A percentile compares a stretch with the other conserved stretches of the same genome.
Evolutionary conservation across 1,284 basidiomycete species (phyloP).

Genomic region (Porogramme epimiltina): DNA sequence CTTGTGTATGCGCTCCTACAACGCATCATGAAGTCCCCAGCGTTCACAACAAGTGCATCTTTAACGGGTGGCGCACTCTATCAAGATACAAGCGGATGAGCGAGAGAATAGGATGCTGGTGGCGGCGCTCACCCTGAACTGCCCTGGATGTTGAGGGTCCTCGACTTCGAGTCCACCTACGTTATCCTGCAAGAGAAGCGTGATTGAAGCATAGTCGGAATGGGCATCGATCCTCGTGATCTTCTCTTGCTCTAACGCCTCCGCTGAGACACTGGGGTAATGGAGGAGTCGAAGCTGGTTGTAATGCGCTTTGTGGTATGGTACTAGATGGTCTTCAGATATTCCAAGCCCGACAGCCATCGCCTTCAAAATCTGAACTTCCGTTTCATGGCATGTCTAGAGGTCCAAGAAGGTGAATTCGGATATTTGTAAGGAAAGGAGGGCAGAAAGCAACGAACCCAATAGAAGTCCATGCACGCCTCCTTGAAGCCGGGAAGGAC

Average conservation of each 20-base stretch:
- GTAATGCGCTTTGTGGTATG: constrained; percentile 46
- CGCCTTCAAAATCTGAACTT: constrained; percentile 48
- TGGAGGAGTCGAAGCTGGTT: constrained; percentile 62
- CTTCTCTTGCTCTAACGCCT: constrained; percentile 39
- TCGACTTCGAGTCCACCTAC: constrained; percentile 65
- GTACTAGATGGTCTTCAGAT: constrained; percentile 47
- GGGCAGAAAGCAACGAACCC: constrained; percentile 33
- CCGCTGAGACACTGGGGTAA: constrained; percentile 50
- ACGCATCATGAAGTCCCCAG: constrained; percentile 61
- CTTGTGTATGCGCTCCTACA: constrained; percentile 31
- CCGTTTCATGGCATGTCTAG: constrained; percentile 42
- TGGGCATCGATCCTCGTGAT: constrained; percentile 56
- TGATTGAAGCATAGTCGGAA: constrained; percentile 61
- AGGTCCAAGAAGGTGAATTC: neutral
- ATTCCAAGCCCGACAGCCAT: constrained; percentile 53
- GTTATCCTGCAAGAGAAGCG: constrained; percentile 59
- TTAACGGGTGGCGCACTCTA: constrained; percentile 50
- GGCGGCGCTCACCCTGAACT: constrained; percentile 40
- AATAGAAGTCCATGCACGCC: constrained; percentile 54
- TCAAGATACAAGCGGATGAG: too few species aligned
- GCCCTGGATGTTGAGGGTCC: constrained; percentile 47
- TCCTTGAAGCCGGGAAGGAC: constrained; percentile 57
- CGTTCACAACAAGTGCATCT: constrained; percentile 60
- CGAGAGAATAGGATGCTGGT: neutral
- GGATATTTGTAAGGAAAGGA: neutral